A percentile compares a stretch with the other conserved stretches of the same genome.
Evolutionary conservation across 2,329 filamentous ascomycete species (phyloP).

Genomic region (Cytospora mali): DNA sequence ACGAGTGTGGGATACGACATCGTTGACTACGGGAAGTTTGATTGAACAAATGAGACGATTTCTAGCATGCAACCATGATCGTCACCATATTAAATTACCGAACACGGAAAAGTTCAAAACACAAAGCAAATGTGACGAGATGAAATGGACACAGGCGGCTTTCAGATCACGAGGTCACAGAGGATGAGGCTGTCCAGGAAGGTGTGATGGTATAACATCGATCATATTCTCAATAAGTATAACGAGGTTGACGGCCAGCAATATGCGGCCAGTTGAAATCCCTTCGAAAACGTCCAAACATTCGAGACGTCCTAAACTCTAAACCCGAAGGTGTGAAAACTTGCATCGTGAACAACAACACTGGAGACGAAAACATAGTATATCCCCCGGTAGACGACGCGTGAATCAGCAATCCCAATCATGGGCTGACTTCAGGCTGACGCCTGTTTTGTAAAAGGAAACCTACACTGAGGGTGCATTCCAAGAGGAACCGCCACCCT

Average conservation of each 20-base stretch:
- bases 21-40: too few species aligned
- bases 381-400: slow-evolving; percentile 14
- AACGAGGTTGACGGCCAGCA: slow-evolving; percentile 14
- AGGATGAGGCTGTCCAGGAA: neutral
- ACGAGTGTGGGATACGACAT: too few species aligned
- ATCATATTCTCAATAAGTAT: neutral
- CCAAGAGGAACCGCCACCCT: slow-evolving; percentile 21
- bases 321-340: neutral
- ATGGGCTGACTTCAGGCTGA: neutral
- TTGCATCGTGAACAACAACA: neutral
- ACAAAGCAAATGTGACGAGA: too few species aligned
- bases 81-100: too few species aligned
- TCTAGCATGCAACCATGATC: too few species aligned
- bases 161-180: neutral
- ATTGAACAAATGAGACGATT: too few species aligned
- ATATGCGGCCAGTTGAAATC: slow-evolving; percentile 21
- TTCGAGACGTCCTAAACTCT: slow-evolving; percentile 1
- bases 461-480: slow-evolving; percentile 10
- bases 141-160: neutral
- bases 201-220: neutral
- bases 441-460: slow-evolving; percentile 13
- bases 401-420: neutral
- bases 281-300: neutral
- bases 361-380: slow-evolving; percentile 19
- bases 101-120: too few species aligned